Evolutionary conservation across 2,329 filamentous ascomycete genomes (phyloP).

Genomic region (Diaporthe batatas): DNA sequence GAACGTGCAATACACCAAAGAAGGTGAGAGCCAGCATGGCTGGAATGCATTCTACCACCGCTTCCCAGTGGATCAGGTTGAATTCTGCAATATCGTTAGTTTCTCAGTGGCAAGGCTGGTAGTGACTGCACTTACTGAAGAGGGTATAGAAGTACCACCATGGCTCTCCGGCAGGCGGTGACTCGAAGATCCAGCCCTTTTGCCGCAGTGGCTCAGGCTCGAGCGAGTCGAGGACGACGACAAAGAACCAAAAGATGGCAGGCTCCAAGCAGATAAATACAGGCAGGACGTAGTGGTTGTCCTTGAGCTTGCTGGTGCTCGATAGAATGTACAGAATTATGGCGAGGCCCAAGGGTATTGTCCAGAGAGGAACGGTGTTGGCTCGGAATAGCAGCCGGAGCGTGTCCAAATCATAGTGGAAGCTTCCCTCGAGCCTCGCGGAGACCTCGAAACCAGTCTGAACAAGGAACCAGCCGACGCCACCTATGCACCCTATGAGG

Average conservation of each 20-base stretch:
- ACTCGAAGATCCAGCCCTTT: slow-evolving; percentile 91
- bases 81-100: slow-evolving; percentile 71
- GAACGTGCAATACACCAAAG: slow-evolving; percentile 96
- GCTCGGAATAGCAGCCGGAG: slow-evolving; percentile 78
- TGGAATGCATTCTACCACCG: slow-evolving; percentile 85
- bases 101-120: neutral
- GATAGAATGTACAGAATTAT: slow-evolving; percentile 73
- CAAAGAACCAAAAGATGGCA: slow-evolving; percentile 81
- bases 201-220: slow-evolving; percentile 76
- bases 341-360: slow-evolving; percentile 81
- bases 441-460: slow-evolving; percentile 95
- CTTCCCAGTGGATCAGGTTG: slow-evolving; percentile 83
- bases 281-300: slow-evolving; percentile 84
- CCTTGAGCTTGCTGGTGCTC: slow-evolving; percentile 73
- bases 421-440: slow-evolving; percentile 85
- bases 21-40: slow-evolving; percentile 98
- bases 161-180: slow-evolving; percentile 85
- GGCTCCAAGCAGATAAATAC: slow-evolving; percentile 87
- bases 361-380: slow-evolving; percentile 86
- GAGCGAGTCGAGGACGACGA: slow-evolving; percentile 76
- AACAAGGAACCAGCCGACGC: slow-evolving; percentile 94
- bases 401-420: slow-evolving; percentile 85
- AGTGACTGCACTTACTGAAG: slow-evolving; percentile 74
- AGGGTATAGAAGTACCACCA: slow-evolving; percentile 99
- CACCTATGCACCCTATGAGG: slow-evolving; percentile 95